Evolutionary conservation across 495 filamentous ascomycete species (phyloP), one percentile per base, ranked within the genome.

Genomic region (Acidomyces sp.): DNA sequence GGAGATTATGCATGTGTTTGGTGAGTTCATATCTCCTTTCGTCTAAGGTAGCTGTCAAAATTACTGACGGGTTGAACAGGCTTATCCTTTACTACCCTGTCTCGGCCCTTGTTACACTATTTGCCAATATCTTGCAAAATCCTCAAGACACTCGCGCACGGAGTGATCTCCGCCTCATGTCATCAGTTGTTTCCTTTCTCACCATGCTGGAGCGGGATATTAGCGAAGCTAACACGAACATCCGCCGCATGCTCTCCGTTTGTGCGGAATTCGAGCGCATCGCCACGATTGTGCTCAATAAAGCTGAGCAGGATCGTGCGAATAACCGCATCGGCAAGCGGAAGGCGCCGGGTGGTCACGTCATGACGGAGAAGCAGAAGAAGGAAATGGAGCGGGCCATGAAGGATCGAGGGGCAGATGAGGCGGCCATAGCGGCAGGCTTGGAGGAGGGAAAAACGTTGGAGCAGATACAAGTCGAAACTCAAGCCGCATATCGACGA

Each of bases 81-180:
- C 72, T 97, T 49, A 85, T 95, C 54, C 67, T 97, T 26, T 97
- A 97, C 62, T 97, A 90, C 62, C 90, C 90, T 4, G 86, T 97
- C 12, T 95, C 92, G 2, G 82, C 90, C 9, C 71, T 96, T 10
- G 85, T 97, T 3, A 97, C 90, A 2, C 67, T 97, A 20, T 97
- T 97, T 55, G 90, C 87, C 37, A 94, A 96, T 56, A 90, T 97
- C 39, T 66, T 97, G 3, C 92, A 97, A 57, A 96, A 96, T 46
- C 92, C 92, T 0, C 78, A 83, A 45, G 90, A 97, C 56, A 71
- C 77, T 4, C 78, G 85, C 23, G 85, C 88, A 28, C 77, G 84
- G 12, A 82, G 84, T 6, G 90, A 97, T 59, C 72, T 93, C 6
- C 78, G 80, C 50, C 62, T 95, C 26, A 95, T 97, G 85, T 84